Base-by-base conservation (phyloP, 495 filamentous ascomycete genomes). In the Aeminium ludgeri region DNA sequence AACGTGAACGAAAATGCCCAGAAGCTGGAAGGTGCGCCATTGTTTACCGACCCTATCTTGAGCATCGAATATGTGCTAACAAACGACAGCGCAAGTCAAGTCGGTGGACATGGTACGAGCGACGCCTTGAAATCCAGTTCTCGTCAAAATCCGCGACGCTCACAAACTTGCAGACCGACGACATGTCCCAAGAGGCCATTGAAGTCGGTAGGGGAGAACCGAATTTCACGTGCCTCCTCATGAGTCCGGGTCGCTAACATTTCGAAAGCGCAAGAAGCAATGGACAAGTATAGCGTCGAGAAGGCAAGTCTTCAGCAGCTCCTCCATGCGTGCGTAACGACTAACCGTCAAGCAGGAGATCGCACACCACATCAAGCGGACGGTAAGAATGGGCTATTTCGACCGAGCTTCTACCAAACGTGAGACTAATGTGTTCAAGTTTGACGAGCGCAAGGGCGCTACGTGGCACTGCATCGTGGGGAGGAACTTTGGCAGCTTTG, bases 391-490 rank as follows among this genome's bases (percentile, higher is more conserved):
- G 40, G 7, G 27, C 33, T 34, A 41, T 37, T 13, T 10, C 23
- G 40, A 38, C 16, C 25, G 6, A 36, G 18, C 6, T 27, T 3
- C 1, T 13, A 28, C 7, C 12, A 18, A 19, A 15, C 35, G 16
- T 30, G 18, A 2, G 10, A 27, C 29, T 44, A 19, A 46, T 30
- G 11, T 10, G 17, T 20, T 35, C 1, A 52, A 92, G 82, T 89
- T 92, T 51, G 83, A 93, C 58, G 76, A 76, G 43, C 74, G 85
- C 53, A 92, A 87, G 66, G 84, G 87, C 19, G 82, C 84, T 45
- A 93, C 83, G 51, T 94, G 89, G 89, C 89, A 99, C 63, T 96
- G 91, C 63, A 94, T 99, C 45, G 89, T 96, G 10, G 89, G 89
- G 30, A 73, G 91, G 41, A 96, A 99, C 68, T 99, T 96, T 60